phyloP scores from a whole-genome alignment of 495 filamentous ascomycete genomes.

The Haplographium delicatum region DNA sequence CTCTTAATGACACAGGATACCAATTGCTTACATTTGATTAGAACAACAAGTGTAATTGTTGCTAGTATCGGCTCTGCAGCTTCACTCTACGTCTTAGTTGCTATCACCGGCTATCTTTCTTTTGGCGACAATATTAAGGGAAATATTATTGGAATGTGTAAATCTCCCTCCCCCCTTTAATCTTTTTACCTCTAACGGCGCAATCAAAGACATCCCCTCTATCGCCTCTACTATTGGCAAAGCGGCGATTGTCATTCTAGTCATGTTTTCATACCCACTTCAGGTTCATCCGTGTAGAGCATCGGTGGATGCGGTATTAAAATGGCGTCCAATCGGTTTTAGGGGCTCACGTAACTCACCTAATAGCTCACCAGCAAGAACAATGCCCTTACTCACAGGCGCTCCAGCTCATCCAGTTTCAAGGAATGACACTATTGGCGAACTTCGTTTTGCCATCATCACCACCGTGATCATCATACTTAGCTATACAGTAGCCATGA shows the following conservation, averaged over 20 bases:
- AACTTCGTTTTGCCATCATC: constrained; percentile 83
- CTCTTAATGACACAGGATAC: no score
- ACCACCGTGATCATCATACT: constrained; percentile 79
- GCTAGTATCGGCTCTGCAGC: constrained; percentile 79
- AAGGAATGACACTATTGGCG: constrained; percentile 60
- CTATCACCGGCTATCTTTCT: constrained; percentile 90
- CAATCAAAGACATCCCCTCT: constrained; percentile 53
- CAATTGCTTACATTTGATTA: constrained; percentile 32
- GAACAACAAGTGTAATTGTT: constrained; percentile 73
- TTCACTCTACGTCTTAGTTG: constrained; percentile 81
- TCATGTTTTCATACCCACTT: constrained; percentile 94
- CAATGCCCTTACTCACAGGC: constrained; percentile 33
- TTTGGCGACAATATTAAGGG: constrained; percentile 82
- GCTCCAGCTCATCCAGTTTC: constrained; percentile 34
- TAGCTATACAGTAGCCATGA: constrained; percentile 83
- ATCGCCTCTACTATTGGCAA: constrained; percentile 85
- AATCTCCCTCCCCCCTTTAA: constrained; percentile 17
- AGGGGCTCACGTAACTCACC: constrained; percentile 21
- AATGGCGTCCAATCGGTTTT: constrained; percentile 67
- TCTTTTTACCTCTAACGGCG: constrained; percentile 12
- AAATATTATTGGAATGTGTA: constrained; percentile 93
- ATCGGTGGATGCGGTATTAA: constrained; percentile 83
- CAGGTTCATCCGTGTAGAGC: constrained; percentile 94
- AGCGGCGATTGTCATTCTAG: constrained; percentile 91
- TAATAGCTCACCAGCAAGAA: constrained; percentile 33